Evolutionary conservation across 495 filamentous ascomycete genomes (phyloP).

Genomic region (Daldinia bambusicola): DNA sequence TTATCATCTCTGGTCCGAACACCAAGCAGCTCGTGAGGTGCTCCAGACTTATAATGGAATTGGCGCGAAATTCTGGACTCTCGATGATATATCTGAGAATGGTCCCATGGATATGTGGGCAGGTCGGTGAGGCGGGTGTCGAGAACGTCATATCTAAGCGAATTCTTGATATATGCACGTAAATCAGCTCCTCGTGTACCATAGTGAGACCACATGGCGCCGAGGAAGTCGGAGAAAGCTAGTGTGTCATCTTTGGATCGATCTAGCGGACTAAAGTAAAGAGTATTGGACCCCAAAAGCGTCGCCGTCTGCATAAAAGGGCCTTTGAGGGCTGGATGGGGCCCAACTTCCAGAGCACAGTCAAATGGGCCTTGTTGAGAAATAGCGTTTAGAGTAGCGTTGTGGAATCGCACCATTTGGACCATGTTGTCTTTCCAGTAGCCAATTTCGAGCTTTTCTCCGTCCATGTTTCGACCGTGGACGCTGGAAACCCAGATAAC

Average conservation of each 20-base stretch:
- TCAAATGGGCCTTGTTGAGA: slow-evolving; percentile 52
- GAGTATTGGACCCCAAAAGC: slow-evolving; percentile 40
- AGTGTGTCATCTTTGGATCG: slow-evolving; percentile 50
- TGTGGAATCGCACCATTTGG: slow-evolving; percentile 64
- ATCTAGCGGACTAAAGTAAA: slow-evolving; percentile 52
- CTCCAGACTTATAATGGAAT: slow-evolving; percentile 52
- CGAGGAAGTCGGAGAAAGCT: slow-evolving; percentile 59
- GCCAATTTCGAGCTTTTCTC: slow-evolving; percentile 40
- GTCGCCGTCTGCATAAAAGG: slow-evolving; percentile 58
- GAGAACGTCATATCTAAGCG: slow-evolving; percentile 42
- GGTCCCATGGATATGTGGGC: slow-evolving; percentile 63
- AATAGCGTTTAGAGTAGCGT: slow-evolving; percentile 59
- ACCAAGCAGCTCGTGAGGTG: slow-evolving; percentile 61
- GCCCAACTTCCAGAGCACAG: slow-evolving; percentile 65
- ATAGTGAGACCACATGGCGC: slow-evolving; percentile 60
- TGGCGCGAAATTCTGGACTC: slow-evolving; percentile 62
- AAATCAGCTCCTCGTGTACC: slow-evolving; percentile 43
- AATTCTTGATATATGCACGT: slow-evolving; percentile 51
- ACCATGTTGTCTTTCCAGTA: slow-evolving; percentile 72
- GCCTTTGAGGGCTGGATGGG: slow-evolving; percentile 64
- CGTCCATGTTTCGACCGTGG: slow-evolving; percentile 38
- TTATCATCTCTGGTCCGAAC: slow-evolving; percentile 57
- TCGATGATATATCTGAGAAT: slow-evolving; percentile 55
- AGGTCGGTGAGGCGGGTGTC: slow-evolving; percentile 44
- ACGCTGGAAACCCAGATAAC: slow-evolving; percentile 55